Base-by-base conservation (phyloP, 2,329 filamentous ascomycete species). In the Colletotrichum simmondsii region DNA sequence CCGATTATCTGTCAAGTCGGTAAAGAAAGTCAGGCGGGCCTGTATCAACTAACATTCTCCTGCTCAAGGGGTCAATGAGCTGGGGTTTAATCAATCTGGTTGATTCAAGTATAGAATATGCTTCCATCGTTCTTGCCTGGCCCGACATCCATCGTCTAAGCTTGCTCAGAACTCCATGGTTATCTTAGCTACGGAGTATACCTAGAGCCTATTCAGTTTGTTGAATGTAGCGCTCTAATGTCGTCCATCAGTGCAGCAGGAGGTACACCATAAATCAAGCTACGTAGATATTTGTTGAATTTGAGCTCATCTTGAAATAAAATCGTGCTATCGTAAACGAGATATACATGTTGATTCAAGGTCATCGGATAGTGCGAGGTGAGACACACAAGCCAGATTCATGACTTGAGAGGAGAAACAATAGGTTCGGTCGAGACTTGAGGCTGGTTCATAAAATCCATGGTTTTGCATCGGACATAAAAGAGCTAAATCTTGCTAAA, bases 341-440 rank as follows among this genome's bases (percentile, higher is more conserved):
- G 37, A 5, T 19, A 16, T 16, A 42, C 14, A 42, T 16, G 14
- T 42, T 42, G 37, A 7, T 19, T 0, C 14, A 42, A 42, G 3
- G 16, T 8, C 2, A 8, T 8, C 6, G 1, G 5, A 42, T 3
- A 42, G 14, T 19, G 37, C 16, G 16, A 42, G 37, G 3, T 42
- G 6, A 42, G 16, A 19, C 2, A 7, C 14, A 19, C 5, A 22
- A 10, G 19, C 42, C 42, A 2, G 3, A 11, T 11, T 22, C 2
- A 1, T 22, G 8, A n/a, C 8, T 4, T n/a, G 8, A n/a, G 8
- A 49, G 19, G 3, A 3, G 19, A 10, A 11, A 49, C 42, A 49
- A 11, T 3, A 49, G 1, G 7, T n/a, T 0, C 8, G 16, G 0
- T 49, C 42, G 22, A 22, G 19, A 8, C 1, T 42, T 16, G 37